A percentile compares a stretch with the other conserved stretches of the same genome.
Conservation (phyloP, 495 filamentous ascomycete genomes). For the Gamarada debralockiae region DNA sequence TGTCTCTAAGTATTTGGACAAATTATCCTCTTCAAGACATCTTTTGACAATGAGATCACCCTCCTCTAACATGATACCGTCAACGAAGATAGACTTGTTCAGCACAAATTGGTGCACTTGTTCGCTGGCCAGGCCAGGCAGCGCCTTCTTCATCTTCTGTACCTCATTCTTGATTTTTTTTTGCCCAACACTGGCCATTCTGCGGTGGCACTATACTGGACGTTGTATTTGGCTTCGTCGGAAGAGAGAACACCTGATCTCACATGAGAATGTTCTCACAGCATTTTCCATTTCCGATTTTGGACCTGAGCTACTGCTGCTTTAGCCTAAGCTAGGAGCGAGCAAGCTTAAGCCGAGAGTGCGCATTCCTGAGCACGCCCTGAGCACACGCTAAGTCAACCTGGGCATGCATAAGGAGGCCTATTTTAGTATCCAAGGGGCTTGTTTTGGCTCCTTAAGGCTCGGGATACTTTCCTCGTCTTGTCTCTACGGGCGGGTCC, state of each 20-base stretch:
- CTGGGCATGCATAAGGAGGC: background rate
- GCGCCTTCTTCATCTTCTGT: slow-evolving; percentile 84
- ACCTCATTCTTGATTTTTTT: slow-evolving; percentile 97
- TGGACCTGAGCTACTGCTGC: no score
- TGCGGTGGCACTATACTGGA: slow-evolving; percentile 81
- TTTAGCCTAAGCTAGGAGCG: no score
- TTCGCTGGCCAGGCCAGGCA: slow-evolving; percentile 73
- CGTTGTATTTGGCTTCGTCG: slow-evolving; percentile 86
- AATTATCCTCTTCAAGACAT: slow-evolving; percentile 64
- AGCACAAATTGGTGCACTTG: slow-evolving; percentile 67
- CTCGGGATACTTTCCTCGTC: no score
- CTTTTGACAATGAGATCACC: slow-evolving; percentile 84
- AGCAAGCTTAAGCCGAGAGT: no score
- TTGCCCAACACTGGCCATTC: slow-evolving; percentile 92
- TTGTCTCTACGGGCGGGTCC: no score
- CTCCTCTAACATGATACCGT: slow-evolving; percentile 74
- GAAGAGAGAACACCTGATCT: slow-evolving; percentile 74
- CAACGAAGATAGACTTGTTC: slow-evolving; percentile 68
- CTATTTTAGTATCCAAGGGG: background rate
- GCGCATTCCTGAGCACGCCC: no score
- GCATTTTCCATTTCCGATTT: no score
- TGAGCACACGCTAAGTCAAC: no score
- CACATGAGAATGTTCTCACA: slow-evolving; percentile 93
- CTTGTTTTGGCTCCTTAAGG: background rate
- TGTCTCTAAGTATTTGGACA: slow-evolving; percentile 69